Conservation (phyloP, 352 stramenopile species). For the Halophytophthora batemanensis region DNA sequence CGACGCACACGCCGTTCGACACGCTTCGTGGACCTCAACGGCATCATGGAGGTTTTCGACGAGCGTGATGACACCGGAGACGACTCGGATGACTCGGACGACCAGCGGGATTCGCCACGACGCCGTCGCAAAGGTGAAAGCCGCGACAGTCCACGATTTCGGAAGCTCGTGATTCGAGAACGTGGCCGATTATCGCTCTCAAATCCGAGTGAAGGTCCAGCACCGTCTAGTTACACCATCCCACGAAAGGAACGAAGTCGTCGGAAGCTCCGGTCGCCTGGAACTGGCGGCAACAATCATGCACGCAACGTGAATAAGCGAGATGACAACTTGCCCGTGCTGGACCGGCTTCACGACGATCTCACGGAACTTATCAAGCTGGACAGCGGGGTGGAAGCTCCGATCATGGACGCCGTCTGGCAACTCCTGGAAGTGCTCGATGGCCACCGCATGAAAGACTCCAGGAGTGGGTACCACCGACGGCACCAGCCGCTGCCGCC, state of each 20-base stretch:
- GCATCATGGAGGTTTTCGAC: constrained; percentile 53
- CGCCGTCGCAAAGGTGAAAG: constrained; percentile 8
- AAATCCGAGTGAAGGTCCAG: constrained; percentile 6
- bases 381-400: constrained; percentile 21
- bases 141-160: constrained; percentile 20
- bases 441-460: constrained; percentile 18
- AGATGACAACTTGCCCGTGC: constrained; percentile 11
- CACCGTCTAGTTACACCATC: constrained; percentile 7
- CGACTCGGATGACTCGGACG: constrained; percentile 16
- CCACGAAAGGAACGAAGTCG: constrained; percentile 14
- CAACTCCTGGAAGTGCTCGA: constrained; percentile 56
- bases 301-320: constrained; percentile 2
- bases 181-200: constrained; percentile 37
- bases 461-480: constrained; percentile 29
- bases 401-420: constrained; percentile 42
- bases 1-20: constrained; percentile 15
- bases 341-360: constrained; percentile 45
- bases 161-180: constrained; percentile 43
- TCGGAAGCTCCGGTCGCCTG: constrained; percentile 11
- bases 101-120: not conserved
- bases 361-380: constrained; percentile 56
- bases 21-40: constrained; percentile 46
- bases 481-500: constrained; percentile 8
- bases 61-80: constrained; percentile 23
- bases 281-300: constrained; percentile 8